Conservation (phyloP, 208 protist species). For the Crithidia expoeki region DNA sequence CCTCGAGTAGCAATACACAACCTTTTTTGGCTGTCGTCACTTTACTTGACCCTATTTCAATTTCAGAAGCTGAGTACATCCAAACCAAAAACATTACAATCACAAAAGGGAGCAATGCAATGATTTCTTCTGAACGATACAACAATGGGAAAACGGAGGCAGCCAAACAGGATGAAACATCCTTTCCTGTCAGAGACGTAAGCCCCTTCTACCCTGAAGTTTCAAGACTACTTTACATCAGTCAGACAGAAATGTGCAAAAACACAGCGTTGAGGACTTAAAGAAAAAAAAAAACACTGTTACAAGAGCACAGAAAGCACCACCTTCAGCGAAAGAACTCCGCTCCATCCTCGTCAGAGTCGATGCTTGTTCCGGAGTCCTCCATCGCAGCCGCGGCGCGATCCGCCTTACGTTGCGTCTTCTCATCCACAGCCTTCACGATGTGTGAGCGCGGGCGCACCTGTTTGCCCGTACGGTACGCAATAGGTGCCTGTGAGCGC, state of each 20-base stretch:
- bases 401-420: constrained; percentile 31
- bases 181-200: too few relatives aligned
- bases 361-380: constrained; percentile 36
- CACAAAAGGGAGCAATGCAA: too few relatives aligned
- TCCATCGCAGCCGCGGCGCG: constrained; percentile 40
- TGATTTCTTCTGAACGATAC: too few relatives aligned
- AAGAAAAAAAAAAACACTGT: constrained; percentile 2
- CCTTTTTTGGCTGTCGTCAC: neutral
- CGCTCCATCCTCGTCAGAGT: constrained; percentile 43
- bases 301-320: too few relatives aligned
- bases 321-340: constrained; percentile 50
- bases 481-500: constrained; percentile 83
- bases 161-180: too few relatives aligned
- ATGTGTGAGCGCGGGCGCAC: constrained; percentile 84
- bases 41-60: neutral
- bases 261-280: neutral
- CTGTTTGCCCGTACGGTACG: constrained; percentile 73
- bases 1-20: too few relatives aligned
- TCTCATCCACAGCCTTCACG: constrained; percentile 34
- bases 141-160: too few relatives aligned
- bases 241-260: too few relatives aligned
- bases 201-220: too few relatives aligned
- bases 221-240: too few relatives aligned
- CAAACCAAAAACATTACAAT: neutral
- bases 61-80: neutral